Conservation (phyloP, 2,329 filamentous ascomycete species). For the Fonsecaea pedrosoi region DNA sequence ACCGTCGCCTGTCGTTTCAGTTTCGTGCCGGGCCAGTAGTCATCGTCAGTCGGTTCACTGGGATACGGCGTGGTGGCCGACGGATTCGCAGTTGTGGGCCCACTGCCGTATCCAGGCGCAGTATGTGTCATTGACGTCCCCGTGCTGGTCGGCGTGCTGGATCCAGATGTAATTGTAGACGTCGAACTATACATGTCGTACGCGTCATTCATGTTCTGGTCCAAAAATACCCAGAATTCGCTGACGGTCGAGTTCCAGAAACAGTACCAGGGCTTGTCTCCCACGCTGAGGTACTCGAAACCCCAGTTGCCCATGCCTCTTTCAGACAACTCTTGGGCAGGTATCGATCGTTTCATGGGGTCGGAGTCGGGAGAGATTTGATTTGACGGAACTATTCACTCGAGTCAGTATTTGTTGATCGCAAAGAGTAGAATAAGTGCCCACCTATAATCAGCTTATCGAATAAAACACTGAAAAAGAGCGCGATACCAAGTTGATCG, state of each 20-base stretch:
- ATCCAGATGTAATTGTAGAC: slow-evolving; percentile 33
- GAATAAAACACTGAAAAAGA: slow-evolving; percentile 67
- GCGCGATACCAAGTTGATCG: slow-evolving; percentile 64
- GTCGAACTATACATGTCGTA: slow-evolving; percentile 32
- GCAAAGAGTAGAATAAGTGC: slow-evolving; percentile 18
- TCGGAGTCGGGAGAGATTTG: slow-evolving; percentile 43
- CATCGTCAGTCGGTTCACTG: slow-evolving; percentile 31
- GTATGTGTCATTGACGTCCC: slow-evolving; percentile 9
- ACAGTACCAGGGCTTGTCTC: slow-evolving; percentile 72
- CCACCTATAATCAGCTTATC: slow-evolving; percentile 67
- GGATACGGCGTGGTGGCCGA: slow-evolving; percentile 38
- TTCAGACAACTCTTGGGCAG: slow-evolving; percentile 24
- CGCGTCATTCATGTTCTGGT: slow-evolving; percentile 54
- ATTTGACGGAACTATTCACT: slow-evolving; percentile 45
- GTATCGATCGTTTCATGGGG: slow-evolving; percentile 43
- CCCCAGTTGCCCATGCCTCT: slow-evolving; percentile 39
- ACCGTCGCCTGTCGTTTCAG: slow-evolving; percentile 34
- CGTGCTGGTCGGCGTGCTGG: slow-evolving; percentile 28
- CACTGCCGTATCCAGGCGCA: slow-evolving; percentile 16
- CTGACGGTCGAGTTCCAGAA: slow-evolving; percentile 72
- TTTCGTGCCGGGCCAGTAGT: slow-evolving; percentile 32
- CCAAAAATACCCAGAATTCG: slow-evolving; percentile 71
- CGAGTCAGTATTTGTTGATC: slow-evolving; percentile 16
- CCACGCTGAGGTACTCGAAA: slow-evolving; percentile 52
- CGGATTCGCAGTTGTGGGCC: slow-evolving; percentile 27